A percentile compares a stretch with the other conserved stretches of the same genome.
Evolutionary conservation across 2,329 filamentous ascomycete species (phyloP).

Genomic region (Apiospora marii): DNA sequence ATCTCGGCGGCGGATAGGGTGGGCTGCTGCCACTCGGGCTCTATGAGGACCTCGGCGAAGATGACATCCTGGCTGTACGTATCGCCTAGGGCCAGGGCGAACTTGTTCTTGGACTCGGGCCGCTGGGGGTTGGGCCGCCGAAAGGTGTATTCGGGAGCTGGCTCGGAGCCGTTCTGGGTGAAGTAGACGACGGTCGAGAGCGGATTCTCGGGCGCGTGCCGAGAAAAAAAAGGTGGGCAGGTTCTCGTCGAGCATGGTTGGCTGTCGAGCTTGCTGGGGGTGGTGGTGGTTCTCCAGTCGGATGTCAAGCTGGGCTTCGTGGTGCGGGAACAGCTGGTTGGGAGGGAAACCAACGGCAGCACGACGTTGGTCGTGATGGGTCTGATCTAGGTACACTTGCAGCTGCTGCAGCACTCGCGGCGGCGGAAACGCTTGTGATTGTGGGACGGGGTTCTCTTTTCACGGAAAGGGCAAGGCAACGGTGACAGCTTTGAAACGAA

Average conservation of each 20-base stretch:
- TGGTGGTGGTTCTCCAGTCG: neutral
- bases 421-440: conserved; percentile 7
- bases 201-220: conserved; percentile 59
- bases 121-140: conserved; percentile 77
- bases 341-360: conserved; percentile 2
- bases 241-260: conserved; percentile 87
- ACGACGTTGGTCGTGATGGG: neutral
- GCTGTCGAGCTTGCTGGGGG: neutral
- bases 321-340: neutral
- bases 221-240: conserved; percentile 76
- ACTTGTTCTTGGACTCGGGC: conserved; percentile 78
- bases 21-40: conserved; percentile 86
- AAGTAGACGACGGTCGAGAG: conserved; percentile 66
- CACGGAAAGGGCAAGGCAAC: neutral
- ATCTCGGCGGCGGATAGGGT: conserved; percentile 83
- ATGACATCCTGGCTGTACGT: conserved; percentile 81
- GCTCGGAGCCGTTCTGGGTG: conserved; percentile 80
- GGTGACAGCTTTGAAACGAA: neutral
- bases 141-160: conserved; percentile 80
- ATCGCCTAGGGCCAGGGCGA: conserved; percentile 86
- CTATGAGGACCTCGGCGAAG: conserved; percentile 85
- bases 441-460: neutral
- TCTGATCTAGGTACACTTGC: neutral
- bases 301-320: neutral
- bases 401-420: neutral